Conservation (phyloP, 2,329 filamentous ascomycete species). For the Claviceps sp. region DNA sequence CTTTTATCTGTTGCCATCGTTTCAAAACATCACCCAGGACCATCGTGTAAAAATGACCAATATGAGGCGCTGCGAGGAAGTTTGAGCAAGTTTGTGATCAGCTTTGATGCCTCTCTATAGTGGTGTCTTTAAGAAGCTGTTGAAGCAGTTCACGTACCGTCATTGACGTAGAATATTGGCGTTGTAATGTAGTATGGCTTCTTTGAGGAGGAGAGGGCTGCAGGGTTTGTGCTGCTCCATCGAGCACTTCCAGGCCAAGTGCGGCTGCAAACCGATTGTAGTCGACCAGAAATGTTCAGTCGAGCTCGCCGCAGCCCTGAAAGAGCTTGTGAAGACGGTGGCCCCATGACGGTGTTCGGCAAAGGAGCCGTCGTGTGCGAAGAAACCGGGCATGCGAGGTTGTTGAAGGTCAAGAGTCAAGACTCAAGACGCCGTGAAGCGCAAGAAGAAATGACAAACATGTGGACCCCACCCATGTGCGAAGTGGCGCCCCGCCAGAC, state of each 20-base stretch:
- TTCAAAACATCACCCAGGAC: slow-evolving; percentile 84
- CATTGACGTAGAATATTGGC: slow-evolving; percentile 98
- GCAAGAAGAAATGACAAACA: background rate
- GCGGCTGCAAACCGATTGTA: slow-evolving; percentile 16
- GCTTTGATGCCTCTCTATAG: background rate
- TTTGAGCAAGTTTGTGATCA: background rate
- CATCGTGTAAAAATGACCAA: slow-evolving; percentile 91
- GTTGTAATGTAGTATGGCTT: slow-evolving; percentile 95
- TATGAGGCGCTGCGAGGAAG: slow-evolving; percentile 57
- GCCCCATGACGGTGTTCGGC: slow-evolving; percentile 13
- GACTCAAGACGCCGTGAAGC: background rate
- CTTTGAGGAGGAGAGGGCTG: slow-evolving; percentile 7
- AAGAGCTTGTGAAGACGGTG: slow-evolving; percentile 14
- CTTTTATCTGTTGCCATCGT: slow-evolving; percentile 72
- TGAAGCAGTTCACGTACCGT: slow-evolving; percentile 38
- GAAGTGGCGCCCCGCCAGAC: background rate
- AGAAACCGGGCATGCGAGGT: too few relatives aligned
- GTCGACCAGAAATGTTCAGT: slow-evolving; percentile 8
- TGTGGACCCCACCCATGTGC: background rate
- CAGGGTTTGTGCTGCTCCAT: slow-evolving; percentile 18
- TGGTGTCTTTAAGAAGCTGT: too few relatives aligned
- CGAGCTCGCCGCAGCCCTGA: slow-evolving; percentile 11
- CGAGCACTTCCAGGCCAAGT: slow-evolving; percentile 15
- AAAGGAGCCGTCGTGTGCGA: background rate
- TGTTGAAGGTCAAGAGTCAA: background rate